Percentiles rank a stretch among this genome's conserved stretches.
phyloP scores from a whole-genome alignment of 345 rosid species.

The Rubroshorea leprosula region DNA sequence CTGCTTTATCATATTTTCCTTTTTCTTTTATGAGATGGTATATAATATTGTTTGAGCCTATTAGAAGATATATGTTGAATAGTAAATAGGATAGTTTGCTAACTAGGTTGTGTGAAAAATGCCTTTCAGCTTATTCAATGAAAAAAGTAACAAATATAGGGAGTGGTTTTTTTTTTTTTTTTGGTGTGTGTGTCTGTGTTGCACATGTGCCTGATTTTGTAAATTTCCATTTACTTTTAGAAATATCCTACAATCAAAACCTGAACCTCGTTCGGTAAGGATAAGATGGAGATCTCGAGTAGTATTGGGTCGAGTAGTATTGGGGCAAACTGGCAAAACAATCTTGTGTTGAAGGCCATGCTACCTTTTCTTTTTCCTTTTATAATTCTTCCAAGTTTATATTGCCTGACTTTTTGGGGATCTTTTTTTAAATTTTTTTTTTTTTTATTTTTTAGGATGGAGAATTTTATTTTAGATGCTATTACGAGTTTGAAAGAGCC shows the following conservation, averaged over 20 bases:
- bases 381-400: too few relatives aligned
- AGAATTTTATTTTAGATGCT: constrained; percentile 71
- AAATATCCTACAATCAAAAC: neutral
- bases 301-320: constrained; percentile 2
- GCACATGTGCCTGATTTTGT: neutral
- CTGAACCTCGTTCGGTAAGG: constrained; percentile 1
- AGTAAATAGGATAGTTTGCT: neutral
- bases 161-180: neutral
- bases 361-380: too few relatives aligned
- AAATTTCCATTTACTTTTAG: too few relatives aligned
- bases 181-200: neutral
- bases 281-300: constrained; percentile 8
- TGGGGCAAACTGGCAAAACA: constrained; percentile 2
- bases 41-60: neutral
- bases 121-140: too few relatives aligned
- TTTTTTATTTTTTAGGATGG: constrained; percentile 42
- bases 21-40: neutral
- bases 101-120: neutral
- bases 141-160: neutral
- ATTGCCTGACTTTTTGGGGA: neutral
- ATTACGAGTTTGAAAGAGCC: constrained; percentile 73
- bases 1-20: neutral
- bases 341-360: neutral
- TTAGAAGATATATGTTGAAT: neutral
- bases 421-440: too few relatives aligned